These are phyloP conservation scores for Thielaviopsis ethacetica DNA, from an alignment of 2,329 filamentous ascomycete genomes.

Conservation along the genomic window DNA sequence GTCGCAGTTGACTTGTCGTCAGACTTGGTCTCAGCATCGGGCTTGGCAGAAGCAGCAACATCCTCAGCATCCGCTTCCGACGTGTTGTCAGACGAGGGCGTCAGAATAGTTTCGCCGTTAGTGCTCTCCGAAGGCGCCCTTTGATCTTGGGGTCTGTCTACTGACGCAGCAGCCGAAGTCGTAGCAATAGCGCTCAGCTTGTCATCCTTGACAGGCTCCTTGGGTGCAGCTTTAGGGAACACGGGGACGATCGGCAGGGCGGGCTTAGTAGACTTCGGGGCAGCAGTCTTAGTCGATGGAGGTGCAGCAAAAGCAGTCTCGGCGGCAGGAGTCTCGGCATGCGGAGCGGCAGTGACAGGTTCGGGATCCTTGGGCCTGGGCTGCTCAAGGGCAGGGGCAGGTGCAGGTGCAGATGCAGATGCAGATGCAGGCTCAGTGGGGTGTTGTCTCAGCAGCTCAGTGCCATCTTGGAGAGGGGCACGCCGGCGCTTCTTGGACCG, in stretches of 20 bases:
- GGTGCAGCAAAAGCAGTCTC: constrained; percentile 11
- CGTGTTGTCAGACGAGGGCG: constrained; percentile 4
- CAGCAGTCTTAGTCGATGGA: constrained; percentile 2
- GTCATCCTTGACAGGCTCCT: constrained; percentile 14
- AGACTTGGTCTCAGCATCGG: constrained; percentile 15
- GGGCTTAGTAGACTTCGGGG: constrained; percentile 18
- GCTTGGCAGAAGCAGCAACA: constrained; percentile 10
- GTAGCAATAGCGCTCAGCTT: background rate
- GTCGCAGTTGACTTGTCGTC: constrained; percentile 11
- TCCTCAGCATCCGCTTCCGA: constrained; percentile 13
- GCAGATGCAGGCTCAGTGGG: constrained; percentile 6
- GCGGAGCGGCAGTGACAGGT: background rate
- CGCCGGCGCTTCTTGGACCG: constrained; percentile 15
- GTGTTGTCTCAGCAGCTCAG: constrained; percentile 11
- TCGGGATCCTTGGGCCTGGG: background rate
- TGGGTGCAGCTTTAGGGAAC: constrained; percentile 25
- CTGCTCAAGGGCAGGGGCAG: background rate
- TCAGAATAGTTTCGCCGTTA: constrained; percentile 6
- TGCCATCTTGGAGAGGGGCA: constrained; percentile 4
- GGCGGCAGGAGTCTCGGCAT: background rate
- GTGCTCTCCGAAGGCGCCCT: background rate
- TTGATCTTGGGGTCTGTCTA: background rate
- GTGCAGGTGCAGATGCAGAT: background rate
- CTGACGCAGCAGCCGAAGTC: background rate
- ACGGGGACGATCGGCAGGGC: constrained; percentile 31